phyloP scores from a whole-genome alignment of 441 rosid species.

The Francoa sonchifolia region DNA sequence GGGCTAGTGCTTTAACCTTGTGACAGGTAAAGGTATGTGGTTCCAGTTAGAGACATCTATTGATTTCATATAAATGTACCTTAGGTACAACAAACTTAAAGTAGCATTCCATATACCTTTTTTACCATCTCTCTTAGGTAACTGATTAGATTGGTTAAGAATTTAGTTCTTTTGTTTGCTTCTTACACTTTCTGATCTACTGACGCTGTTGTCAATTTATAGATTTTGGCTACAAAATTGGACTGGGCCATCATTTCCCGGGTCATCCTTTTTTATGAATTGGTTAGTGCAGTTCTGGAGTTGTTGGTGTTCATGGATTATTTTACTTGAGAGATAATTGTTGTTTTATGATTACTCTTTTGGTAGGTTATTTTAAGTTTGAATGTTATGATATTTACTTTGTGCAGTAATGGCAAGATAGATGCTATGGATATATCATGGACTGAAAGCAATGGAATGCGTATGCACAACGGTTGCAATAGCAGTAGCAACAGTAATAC shows the following conservation, averaged over 20 bases:
- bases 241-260: slow-evolving; percentile 91
- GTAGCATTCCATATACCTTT: too few relatives aligned
- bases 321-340: neutral
- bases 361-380: too few relatives aligned
- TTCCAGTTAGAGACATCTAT: too few relatives aligned
- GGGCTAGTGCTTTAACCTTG: too few relatives aligned
- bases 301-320: neutral
- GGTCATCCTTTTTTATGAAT: slow-evolving; percentile 84
- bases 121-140: too few relatives aligned
- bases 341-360: too few relatives aligned
- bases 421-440: slow-evolving; percentile 59
- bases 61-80: too few relatives aligned
- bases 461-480: slow-evolving; percentile 44
- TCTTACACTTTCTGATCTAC: slow-evolving; percentile 11
- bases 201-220: slow-evolving; percentile 24
- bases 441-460: slow-evolving; percentile 49
- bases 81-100: too few relatives aligned
- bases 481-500: slow-evolving; percentile 94
- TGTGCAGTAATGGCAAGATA: slow-evolving; percentile 62
- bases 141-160: neutral
- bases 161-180: neutral
- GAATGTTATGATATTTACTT: slow-evolving; percentile 12
- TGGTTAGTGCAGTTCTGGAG: slow-evolving; percentile 47
- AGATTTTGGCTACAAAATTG: slow-evolving; percentile 99
- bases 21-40: too few relatives aligned